Evolutionary conservation across 148 eudicot genomes (phyloP), one percentile per base, ranked within the genome.

Genomic region (Diospyros kaki): DNA sequence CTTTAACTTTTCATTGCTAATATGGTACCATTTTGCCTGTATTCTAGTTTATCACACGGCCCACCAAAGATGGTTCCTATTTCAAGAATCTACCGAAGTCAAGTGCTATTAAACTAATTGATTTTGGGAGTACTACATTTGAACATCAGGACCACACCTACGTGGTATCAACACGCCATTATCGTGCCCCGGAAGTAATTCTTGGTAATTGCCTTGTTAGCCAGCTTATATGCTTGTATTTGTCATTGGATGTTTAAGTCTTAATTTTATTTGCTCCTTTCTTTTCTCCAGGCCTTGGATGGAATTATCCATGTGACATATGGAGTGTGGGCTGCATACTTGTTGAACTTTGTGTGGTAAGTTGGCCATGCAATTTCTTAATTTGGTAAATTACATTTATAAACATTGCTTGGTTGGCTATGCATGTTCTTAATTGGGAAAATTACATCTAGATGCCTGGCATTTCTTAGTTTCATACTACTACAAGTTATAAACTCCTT

Each of bases 311-410:
- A 68, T 87, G 90, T 81, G 90, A 87, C 46, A 71, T 87, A 72
- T 87, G 90, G 87, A 87, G 90, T 78, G 79, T 87, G 65, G 90
- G 90, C 44, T 87, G 87, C 78, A 87, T 87, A 78, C 86, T 87
- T 68, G 77, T 87, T 61, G 90, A 87, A 73, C 81, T 87, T 59
- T 87, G 90, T 83, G 82, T 84, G 58, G 87, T 87, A 83, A 83
- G 86, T 79, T 53, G 45, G 51, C n/a, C n/a, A n/a, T n/a, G n/a
- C n/a, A n/a, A n/a, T n/a, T n/a, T 28, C 28, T 28, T 28, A 28
- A 28, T 28, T 28, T 28, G 28, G 28, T 28, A 28, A 28, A 28
- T 28, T 28, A 28, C 28, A 28, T 28, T 28, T 28, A 28, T 28
- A 28, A 28, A 28, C 28, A 28, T 28, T 28, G 28, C 28, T 28